phyloP scores from a whole-genome alignment of 176 grass and related monocot genomes.

The Oryza glumipatula region DNA sequence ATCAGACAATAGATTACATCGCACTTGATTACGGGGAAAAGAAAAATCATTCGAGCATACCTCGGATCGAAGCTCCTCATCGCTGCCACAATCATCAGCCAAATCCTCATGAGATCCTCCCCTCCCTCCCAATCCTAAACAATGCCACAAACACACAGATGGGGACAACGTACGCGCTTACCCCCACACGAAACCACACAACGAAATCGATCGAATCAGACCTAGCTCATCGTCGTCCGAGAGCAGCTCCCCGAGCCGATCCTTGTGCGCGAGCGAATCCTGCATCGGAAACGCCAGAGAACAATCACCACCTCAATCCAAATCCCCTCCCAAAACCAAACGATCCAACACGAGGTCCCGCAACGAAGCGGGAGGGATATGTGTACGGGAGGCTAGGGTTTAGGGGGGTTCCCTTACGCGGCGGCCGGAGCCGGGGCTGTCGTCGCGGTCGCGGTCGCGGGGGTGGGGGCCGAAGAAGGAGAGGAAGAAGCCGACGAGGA shows the following conservation, averaged over 20 bases:
- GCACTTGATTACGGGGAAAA: neutral
- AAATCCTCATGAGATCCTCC: neutral
- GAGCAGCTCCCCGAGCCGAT: constrained; percentile 25
- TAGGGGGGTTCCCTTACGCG: constrained; percentile 12
- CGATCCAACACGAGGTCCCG: neutral
- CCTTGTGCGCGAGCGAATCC: constrained; percentile 35
- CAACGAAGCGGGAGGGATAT: neutral
- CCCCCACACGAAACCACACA: neutral
- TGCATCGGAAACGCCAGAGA: neutral
- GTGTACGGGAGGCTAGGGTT: neutral
- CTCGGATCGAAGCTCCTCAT: constrained; percentile 48
- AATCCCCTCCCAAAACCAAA: too few relatives aligned
- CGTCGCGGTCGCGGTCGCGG: constrained; percentile 7
- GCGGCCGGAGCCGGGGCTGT: neutral
- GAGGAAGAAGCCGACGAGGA: constrained; percentile 54
- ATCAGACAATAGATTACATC: neutral
- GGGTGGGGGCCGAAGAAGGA: constrained; percentile 49
- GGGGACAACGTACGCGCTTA: neutral
- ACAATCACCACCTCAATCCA: neutral
- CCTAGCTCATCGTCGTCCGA: constrained; percentile 43
- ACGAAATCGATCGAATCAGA: neutral
- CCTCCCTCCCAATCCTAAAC: neutral
- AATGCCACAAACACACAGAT: neutral
- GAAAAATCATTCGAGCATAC: constrained; percentile 23
- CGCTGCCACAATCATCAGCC: neutral